A percentile compares a stretch with the other conserved stretches of the same genome.
Evolutionary conservation across 805 yeast genomes (phyloP).

Genomic region (Pichia californica): DNA sequence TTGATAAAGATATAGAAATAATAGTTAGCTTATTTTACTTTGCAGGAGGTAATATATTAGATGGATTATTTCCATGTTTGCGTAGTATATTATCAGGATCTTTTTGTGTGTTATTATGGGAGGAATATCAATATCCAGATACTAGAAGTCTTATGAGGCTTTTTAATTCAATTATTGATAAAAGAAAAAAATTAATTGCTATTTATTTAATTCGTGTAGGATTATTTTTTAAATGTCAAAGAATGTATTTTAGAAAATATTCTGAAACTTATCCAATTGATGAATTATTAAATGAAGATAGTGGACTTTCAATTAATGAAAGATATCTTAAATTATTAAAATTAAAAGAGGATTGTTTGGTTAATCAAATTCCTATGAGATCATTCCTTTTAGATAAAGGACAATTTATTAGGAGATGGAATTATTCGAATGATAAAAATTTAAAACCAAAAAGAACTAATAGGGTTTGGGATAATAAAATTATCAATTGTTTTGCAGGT

Average conservation of each 20-base stretch:
- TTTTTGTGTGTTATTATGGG: slow-evolving; percentile 8
- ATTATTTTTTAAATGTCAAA: slow-evolving; percentile 4
- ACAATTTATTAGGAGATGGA: no score
- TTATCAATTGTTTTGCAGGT: background rate
- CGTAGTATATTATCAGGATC: slow-evolving; percentile 4
- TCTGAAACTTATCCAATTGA: background rate
- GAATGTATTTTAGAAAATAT: background rate
- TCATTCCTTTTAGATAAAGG: no score
- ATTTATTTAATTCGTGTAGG: slow-evolving; percentile 7
- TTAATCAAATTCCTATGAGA: slow-evolving; percentile 1
- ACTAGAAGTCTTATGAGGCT: background rate
- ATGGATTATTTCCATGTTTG: slow-evolving; percentile 6
- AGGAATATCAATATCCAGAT: background rate
- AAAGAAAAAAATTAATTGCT: background rate
- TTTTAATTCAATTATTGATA: background rate
- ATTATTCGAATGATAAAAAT: background rate
- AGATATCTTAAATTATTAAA: slow-evolving; percentile 1
- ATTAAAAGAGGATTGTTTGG: background rate
- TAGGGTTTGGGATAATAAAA: background rate
- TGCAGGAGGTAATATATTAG: slow-evolving; percentile 2
- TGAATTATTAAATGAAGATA: slow-evolving; percentile 3
- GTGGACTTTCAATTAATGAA: background rate
- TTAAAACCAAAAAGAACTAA: background rate
- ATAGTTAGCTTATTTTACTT: slow-evolving; percentile 2
- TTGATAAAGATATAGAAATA: slow-evolving; percentile 5